Evolutionary conservation across 208 protist species (phyloP).

Genomic region (Wallacemonas collosoma): DNA sequence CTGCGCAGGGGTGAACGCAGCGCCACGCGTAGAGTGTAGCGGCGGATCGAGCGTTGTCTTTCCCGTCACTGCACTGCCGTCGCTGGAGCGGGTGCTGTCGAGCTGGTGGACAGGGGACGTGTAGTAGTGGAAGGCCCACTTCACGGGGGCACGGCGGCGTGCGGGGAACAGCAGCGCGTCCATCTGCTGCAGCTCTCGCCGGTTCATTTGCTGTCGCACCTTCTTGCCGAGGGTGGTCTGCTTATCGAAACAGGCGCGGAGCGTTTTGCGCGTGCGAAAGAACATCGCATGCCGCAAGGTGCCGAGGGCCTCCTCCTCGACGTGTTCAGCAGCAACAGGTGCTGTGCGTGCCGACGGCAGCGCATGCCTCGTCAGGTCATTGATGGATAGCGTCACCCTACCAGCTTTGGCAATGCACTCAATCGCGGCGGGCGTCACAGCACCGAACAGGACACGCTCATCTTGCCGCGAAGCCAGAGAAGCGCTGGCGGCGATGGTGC

Average conservation of each 20-base stretch:
- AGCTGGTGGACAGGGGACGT: background rate
- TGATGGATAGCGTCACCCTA: slow-evolving; percentile 1
- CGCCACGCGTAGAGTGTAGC: too few relatives aligned
- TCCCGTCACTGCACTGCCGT: too few relatives aligned
- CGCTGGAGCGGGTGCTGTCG: background rate
- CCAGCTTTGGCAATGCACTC: slow-evolving; percentile 8
- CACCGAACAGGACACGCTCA: slow-evolving; percentile 27
- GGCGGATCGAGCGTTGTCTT: too few relatives aligned
- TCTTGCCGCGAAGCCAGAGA: background rate
- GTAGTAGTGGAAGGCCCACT: slow-evolving; percentile 7
- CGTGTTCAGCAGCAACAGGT: background rate
- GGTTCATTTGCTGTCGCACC: slow-evolving; percentile 33
- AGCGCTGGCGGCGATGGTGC: background rate
- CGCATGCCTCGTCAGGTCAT: background rate
- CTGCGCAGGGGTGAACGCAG: background rate
- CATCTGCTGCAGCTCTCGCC: slow-evolving; percentile 34
- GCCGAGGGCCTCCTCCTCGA: background rate
- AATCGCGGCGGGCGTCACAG: slow-evolving; percentile 9
- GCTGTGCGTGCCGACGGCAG: background rate
- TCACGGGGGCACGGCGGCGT: background rate
- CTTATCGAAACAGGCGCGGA: slow-evolving; percentile 38
- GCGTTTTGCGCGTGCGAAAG: slow-evolving; percentile 3
- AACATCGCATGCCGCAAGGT: slow-evolving; percentile 11
- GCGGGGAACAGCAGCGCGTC: slow-evolving; percentile 27
- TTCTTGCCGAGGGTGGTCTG: slow-evolving; percentile 41